Evolutionary conservation across 805 yeast genomes (phyloP).

Genomic region (Metschnikowia sp.): DNA sequence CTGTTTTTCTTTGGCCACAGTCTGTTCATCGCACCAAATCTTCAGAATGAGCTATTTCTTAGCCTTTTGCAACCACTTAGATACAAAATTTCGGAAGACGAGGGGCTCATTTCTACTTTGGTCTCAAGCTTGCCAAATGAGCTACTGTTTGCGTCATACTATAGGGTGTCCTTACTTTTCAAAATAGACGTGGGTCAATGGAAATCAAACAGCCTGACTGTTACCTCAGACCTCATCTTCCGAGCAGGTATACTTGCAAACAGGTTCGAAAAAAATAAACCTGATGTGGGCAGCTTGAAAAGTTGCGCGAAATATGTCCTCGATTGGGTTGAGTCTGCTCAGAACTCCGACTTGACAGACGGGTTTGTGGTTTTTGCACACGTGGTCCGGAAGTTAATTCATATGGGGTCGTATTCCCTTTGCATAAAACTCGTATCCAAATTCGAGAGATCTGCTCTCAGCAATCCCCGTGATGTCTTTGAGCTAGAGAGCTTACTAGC

Average conservation of each 20-base stretch:
- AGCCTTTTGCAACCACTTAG: background rate
- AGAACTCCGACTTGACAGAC: background rate
- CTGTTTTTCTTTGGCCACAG: conserved; percentile 1
- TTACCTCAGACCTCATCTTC: background rate
- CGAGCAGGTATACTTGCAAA: conserved; percentile 1
- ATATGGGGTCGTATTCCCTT: conserved; percentile 7
- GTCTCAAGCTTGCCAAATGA: background rate
- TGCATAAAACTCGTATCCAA: background rate
- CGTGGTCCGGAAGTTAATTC: conserved; percentile 1
- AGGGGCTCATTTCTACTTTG: background rate
- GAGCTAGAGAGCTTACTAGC: conserved; percentile 5
- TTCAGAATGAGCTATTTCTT: background rate
- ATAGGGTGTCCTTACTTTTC: background rate
- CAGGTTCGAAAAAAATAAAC: background rate
- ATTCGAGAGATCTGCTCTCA: background rate
- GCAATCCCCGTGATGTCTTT: background rate
- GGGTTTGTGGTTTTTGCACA: background rate
- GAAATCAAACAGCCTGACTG: no score
- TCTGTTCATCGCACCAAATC: background rate
- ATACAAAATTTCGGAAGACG: background rate
- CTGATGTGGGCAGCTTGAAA: background rate
- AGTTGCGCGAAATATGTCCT: background rate
- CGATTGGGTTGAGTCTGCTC: conserved; percentile 4
- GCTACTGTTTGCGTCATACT: background rate
- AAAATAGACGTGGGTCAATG: background rate